Evolutionary conservation across 2,329 filamentous ascomycete genomes (phyloP).

Genomic region (Gnomoniopsis sp.): DNA sequence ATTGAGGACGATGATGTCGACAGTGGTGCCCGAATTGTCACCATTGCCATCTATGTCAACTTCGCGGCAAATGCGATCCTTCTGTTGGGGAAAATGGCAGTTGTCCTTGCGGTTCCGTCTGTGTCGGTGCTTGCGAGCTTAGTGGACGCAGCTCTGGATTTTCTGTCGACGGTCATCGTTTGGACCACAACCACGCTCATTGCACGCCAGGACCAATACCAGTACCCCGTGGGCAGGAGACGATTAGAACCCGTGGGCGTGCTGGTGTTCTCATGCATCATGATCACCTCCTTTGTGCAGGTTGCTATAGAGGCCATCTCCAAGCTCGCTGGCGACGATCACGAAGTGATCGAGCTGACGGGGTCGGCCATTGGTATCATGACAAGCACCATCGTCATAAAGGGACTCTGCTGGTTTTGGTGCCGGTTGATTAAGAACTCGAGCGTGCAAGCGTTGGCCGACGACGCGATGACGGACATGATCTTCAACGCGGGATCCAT

Average conservation of each 20-base stretch:
- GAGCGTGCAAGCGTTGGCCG: constrained; percentile 73
- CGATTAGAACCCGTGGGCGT: constrained; percentile 74
- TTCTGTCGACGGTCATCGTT: constrained; percentile 77
- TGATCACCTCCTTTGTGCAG: constrained; percentile 82
- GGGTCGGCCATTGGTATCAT: constrained; percentile 75
- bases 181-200: constrained; percentile 76
- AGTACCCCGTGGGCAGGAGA: constrained; percentile 74
- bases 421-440: constrained; percentile 83
- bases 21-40: constrained; percentile 71
- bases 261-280: constrained; percentile 78
- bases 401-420: constrained; percentile 81
- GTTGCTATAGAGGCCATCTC: constrained; percentile 69
- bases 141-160: constrained; percentile 77
- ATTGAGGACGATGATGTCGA: constrained; percentile 71
- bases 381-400: constrained; percentile 76
- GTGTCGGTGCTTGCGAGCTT: constrained; percentile 77
- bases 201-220: constrained; percentile 68
- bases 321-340: constrained; percentile 58
- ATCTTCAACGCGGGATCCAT: constrained; percentile 91
- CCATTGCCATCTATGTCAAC: constrained; percentile 85
- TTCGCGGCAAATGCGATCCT: constrained; percentile 73
- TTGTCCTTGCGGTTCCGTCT: constrained; percentile 74
- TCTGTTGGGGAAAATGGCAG: constrained; percentile 71
- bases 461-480: constrained; percentile 48
- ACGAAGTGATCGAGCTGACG: constrained; percentile 69